phyloP scores from a whole-genome alignment of 441 rosid species.

The Theobroma grandiflorum region DNA sequence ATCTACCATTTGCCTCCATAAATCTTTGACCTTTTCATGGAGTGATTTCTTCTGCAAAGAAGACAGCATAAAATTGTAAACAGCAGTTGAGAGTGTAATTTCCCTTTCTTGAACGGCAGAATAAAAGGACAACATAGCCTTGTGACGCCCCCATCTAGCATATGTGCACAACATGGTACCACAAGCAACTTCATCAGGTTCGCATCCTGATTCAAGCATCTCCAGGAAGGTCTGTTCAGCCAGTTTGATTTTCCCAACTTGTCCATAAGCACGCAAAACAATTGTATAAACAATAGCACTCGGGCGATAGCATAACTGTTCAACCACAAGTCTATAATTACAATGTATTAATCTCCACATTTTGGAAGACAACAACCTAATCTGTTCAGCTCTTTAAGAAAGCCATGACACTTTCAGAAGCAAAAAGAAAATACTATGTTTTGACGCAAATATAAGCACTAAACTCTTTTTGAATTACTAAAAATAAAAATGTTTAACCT shows the following conservation, averaged over 20 bases:
- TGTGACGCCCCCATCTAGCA: conserved; percentile 94
- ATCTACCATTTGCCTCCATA: conserved; percentile 80
- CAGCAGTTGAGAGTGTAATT: conserved; percentile 61
- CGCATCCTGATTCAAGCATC: conserved; percentile 91
- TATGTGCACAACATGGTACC: conserved; percentile 94
- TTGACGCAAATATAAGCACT: not conserved
- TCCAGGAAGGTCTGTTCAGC: conserved; percentile 90
- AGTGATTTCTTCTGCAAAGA: conserved; percentile 90
- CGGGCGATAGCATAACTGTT: conserved; percentile 86
- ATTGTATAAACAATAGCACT: conserved; percentile 80
- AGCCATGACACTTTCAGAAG: not conserved
- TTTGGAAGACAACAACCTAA: conserved; percentile 7
- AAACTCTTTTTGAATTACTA: not conserved
- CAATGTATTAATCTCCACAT: conserved; percentile 36
- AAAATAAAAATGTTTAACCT: not conserved
- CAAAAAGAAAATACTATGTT: not conserved
- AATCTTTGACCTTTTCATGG: conserved; percentile 64
- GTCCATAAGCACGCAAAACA: conserved; percentile 80
- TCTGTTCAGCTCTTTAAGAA: conserved; percentile 8
- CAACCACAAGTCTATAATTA: conserved; percentile 55
- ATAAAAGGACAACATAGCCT: conserved; percentile 79
- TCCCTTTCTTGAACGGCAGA: conserved; percentile 78
- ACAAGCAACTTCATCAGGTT: conserved; percentile 93
- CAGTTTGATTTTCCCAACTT: conserved; percentile 85
- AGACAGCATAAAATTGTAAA: conserved; percentile 91